Conservation (phyloP, 345 rosid genomes). For the Camelina neglecta region DNA sequence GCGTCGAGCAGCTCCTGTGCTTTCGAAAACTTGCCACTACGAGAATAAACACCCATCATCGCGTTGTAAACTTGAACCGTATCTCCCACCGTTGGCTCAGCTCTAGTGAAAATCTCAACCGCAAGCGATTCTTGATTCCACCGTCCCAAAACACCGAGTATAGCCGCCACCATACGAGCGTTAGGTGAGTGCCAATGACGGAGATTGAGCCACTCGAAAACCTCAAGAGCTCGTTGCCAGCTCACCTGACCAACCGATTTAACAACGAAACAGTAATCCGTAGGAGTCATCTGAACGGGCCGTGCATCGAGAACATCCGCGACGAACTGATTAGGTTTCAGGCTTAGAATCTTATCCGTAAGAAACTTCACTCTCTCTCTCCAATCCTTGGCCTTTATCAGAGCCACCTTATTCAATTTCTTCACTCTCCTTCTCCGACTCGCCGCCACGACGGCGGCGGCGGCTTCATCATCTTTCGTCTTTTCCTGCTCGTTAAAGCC, state of each 20-base stretch:
- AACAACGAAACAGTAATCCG: constrained; percentile 84
- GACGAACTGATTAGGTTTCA: constrained; percentile 68
- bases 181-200: constrained; percentile 82
- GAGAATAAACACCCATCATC: constrained; percentile 92
- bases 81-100: constrained; percentile 61
- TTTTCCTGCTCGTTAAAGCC: constrained; percentile 35
- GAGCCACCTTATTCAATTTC: constrained; percentile 84
- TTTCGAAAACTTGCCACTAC: constrained; percentile 66
- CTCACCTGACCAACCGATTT: constrained; percentile 79
- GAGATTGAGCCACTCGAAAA: constrained; percentile 93
- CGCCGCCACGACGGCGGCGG: constrained; percentile 44
- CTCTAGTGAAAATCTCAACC: constrained; percentile 70
- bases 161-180: constrained; percentile 84
- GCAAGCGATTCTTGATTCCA: constrained; percentile 84
- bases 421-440: constrained; percentile 65
- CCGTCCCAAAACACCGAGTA: constrained; percentile 82
- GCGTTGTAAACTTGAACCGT: constrained; percentile 93
- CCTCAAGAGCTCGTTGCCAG: constrained; percentile 96
- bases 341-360: constrained; percentile 64
- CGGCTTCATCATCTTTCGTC: constrained; percentile 45
- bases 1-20: constrained; percentile 73
- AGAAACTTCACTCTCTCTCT: constrained; percentile 73
- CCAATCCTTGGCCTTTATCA: constrained; percentile 89
- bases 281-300: constrained; percentile 86
- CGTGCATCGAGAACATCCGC: constrained; percentile 79